Evolutionary conservation across 78 protist genomes (phyloP).

Genomic region (Monosiga brevicollis): DNA sequence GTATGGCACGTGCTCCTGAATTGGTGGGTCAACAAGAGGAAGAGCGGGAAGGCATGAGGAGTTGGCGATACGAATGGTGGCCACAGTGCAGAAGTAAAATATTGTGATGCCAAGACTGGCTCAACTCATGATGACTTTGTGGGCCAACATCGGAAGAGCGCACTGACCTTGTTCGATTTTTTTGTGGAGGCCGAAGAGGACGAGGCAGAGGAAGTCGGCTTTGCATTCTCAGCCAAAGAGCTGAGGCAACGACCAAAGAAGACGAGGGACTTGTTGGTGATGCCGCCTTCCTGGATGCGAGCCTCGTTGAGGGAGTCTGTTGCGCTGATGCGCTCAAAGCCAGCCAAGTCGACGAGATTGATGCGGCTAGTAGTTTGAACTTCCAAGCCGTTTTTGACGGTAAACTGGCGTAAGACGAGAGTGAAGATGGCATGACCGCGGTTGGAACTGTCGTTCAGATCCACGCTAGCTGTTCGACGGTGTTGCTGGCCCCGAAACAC

Average conservation of each 20-base stretch:
- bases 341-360: constrained; percentile 42
- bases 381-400: neutral
- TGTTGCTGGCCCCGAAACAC: constrained; percentile 22
- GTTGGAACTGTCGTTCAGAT: constrained; percentile 68
- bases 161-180: no score
- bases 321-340: constrained; percentile 42
- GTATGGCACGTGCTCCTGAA: constrained; percentile 71
- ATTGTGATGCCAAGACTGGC: no score
- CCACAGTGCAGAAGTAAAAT: no score
- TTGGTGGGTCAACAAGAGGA: no score
- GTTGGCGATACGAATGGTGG: no score
- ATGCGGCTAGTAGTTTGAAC: constrained; percentile 36
- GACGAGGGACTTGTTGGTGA: constrained; percentile 42
- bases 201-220: no score
- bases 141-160: no score
- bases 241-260: constrained; percentile 40
- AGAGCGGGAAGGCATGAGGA: no score
- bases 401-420: constrained; percentile 33
- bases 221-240: constrained; percentile 41
- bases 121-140: no score
- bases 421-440: constrained; percentile 80
- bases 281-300: constrained; percentile 40
- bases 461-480: no score
- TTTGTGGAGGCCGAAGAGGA: no score
- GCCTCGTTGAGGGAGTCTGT: constrained; percentile 43